A percentile compares a stretch with the other conserved stretches of the same genome.
These are phyloP conservation scores for Pichia sp. DNA, from an alignment of 1,139 yeast species.

Conservation along the genomic window DNA sequence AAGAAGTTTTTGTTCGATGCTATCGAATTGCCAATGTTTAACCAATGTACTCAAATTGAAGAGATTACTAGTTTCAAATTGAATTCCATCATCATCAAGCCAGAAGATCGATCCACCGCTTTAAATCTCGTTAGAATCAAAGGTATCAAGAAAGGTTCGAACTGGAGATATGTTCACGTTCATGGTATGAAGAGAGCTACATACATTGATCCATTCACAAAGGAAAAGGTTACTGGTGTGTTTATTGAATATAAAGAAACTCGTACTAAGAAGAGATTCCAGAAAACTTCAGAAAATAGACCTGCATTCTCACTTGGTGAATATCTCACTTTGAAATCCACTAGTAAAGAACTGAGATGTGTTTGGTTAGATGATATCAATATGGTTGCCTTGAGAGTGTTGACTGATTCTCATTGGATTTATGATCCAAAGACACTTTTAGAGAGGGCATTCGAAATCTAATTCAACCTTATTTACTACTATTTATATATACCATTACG, in stretches of 20 bases:
- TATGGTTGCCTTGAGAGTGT: constrained; percentile 10
- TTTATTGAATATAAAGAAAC: constrained; percentile 16
- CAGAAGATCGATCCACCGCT: constrained; percentile 1
- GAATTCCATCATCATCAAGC: constrained; percentile 2
- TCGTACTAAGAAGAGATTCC: constrained; percentile 4
- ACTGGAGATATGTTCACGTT: constrained; percentile 13
- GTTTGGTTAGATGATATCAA: constrained; percentile 15
- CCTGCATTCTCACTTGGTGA: constrained; percentile 14
- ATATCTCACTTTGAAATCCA: background rate
- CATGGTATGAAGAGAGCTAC: constrained; percentile 1
- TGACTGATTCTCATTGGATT: constrained; percentile 5
- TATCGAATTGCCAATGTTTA: background rate
- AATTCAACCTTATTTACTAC: no score
- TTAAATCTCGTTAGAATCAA: constrained; percentile 13
- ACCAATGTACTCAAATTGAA: background rate
- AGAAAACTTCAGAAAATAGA: constrained; percentile 5
- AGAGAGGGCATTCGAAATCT: constrained; percentile 5
- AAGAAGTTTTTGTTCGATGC: constrained; percentile 8
- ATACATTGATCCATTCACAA: constrained; percentile 4
- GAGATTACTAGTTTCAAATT: constrained; percentile 3
- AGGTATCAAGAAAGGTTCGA: constrained; percentile 1
- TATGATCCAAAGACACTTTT: constrained; percentile 10
- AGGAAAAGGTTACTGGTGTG: constrained; percentile 5
- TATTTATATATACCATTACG: background rate
- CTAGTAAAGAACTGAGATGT: constrained; percentile 7